A percentile compares a stretch with the other conserved stretches of the same genome.
phyloP scores from a whole-genome alignment of 139 green algal species.

The Haematococcus lacustris region DNA sequence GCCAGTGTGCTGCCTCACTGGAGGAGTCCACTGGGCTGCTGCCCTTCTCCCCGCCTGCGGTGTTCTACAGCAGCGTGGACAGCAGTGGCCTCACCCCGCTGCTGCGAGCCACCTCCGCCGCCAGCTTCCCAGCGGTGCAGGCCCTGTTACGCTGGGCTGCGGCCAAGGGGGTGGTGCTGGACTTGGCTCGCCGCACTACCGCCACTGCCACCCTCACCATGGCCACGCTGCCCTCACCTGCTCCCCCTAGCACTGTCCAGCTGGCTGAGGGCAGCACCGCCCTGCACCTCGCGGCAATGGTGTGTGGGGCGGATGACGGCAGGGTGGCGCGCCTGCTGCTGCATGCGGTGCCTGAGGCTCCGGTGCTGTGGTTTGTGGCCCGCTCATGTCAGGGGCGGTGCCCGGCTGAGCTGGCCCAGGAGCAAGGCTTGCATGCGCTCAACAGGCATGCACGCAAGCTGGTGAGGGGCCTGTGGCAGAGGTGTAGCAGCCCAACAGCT shows the following conservation, averaged over 20 bases:
- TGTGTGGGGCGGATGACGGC: background rate
- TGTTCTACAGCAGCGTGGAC: background rate
- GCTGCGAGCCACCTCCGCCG: background rate
- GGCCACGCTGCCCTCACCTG: background rate
- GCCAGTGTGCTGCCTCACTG: background rate
- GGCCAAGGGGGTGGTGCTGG: background rate
- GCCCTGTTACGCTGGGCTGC: background rate
- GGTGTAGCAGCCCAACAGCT: no score
- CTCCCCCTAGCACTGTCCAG: no score
- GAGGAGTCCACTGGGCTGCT: background rate
- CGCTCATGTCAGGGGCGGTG: no score
- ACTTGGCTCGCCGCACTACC: background rate
- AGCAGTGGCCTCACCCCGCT: background rate
- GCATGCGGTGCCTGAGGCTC: background rate
- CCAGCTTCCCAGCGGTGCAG: background rate
- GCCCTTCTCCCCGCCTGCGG: background rate
- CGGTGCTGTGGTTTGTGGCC: slow-evolving; percentile 6
- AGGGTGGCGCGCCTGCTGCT: background rate
- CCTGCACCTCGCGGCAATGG: slow-evolving; percentile 1
- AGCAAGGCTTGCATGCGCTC: no score
- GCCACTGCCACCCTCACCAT: background rate
- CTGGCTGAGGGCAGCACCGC: no score
- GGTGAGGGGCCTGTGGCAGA: no score
- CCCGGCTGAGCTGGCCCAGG: no score
- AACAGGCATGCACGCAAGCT: no score